Evolutionary conservation across 1,139 yeast species (phyloP).

Genomic region (Suhomyces choctaworum): DNA sequence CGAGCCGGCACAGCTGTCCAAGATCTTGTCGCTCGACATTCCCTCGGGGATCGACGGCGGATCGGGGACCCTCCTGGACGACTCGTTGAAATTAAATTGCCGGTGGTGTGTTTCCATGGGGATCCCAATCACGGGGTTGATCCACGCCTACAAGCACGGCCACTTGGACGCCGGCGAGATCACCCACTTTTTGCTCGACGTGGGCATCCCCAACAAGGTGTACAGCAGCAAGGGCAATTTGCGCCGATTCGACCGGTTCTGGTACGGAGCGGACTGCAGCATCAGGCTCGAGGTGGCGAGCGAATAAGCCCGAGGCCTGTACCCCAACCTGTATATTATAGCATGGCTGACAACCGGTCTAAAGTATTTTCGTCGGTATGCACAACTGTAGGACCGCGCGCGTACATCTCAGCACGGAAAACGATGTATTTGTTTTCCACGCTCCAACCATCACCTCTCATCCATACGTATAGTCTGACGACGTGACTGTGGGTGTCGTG

Average conservation of each 20-base stretch:
- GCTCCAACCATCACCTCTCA: conserved; percentile 1
- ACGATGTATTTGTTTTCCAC: conserved; percentile 5
- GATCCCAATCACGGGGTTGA: conserved; percentile 66
- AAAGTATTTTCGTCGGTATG: neutral
- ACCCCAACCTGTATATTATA: conserved; percentile 1
- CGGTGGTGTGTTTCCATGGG: conserved; percentile 70
- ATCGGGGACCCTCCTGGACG: conserved; percentile 56
- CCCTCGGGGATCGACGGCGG: conserved; percentile 88
- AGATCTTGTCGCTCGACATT: conserved; percentile 70
- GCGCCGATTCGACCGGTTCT: conserved; percentile 46
- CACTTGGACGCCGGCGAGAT: conserved; percentile 37
- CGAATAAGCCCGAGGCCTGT: conserved; percentile 10
- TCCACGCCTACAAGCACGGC: conserved; percentile 59
- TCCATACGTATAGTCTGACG: no score
- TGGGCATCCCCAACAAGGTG: conserved; percentile 64
- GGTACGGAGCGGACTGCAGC: conserved; percentile 42
- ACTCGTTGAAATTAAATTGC: conserved; percentile 33
- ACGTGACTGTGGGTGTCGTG: conserved; percentile 4
- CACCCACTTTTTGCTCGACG: conserved; percentile 66
- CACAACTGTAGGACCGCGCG: conserved; percentile 5
- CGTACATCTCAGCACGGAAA: conserved; percentile 2
- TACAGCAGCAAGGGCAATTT: conserved; percentile 41
- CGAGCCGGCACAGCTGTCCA: conserved; percentile 44
- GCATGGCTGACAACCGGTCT: no score
- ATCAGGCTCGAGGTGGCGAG: conserved; percentile 26